Evolutionary conservation across 176 grass and related monocot genomes (phyloP).

Genomic region (Eragrostis nindensis): DNA sequence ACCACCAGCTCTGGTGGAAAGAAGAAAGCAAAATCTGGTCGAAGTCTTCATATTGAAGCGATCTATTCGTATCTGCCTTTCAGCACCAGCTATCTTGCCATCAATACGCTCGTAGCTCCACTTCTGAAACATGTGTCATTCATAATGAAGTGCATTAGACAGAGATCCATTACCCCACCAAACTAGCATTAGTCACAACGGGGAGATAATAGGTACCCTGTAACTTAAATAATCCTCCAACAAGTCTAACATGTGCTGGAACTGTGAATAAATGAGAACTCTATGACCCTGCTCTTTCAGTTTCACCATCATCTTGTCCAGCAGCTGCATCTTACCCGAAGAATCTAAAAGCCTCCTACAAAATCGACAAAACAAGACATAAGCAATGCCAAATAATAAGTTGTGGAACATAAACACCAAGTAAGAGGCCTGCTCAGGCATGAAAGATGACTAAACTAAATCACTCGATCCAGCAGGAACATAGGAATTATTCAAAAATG

Average conservation of each 20-base stretch:
- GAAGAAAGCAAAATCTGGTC: conserved; percentile 95
- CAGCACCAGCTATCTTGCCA: conserved; percentile 94
- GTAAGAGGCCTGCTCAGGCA: conserved; percentile 6
- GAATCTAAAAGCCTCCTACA: conserved; percentile 89
- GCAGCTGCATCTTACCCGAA: conserved; percentile 93
- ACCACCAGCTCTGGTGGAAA: conserved; percentile 97
- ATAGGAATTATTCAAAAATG: conserved; percentile 20
- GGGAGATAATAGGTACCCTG: conserved; percentile 64
- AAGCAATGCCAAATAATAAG: conserved; percentile 21
- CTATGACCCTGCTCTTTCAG: conserved; percentile 95
- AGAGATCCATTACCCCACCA: conserved; percentile 13
- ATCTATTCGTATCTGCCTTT: conserved; percentile 99
- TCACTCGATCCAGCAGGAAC: not conserved
- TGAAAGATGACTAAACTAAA: conserved; percentile 25
- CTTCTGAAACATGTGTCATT: conserved; percentile 65
- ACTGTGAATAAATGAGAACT: conserved; percentile 99
- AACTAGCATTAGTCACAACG: conserved; percentile 19
- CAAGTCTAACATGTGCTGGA: conserved; percentile 98
- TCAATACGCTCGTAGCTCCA: conserved; percentile 99
- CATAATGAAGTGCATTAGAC: conserved; percentile 43
- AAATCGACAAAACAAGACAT: conserved; percentile 40
- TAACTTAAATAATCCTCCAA: conserved; percentile 96
- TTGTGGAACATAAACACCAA: conserved; percentile 9
- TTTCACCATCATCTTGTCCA: conserved; percentile 99
- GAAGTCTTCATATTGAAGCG: conserved; percentile 94